Percentiles rank a stretch among this genome's conserved stretches.
Conservation (phyloP, 2,329 filamentous ascomycete genomes). For the Basipetospora chlamydospora region DNA sequence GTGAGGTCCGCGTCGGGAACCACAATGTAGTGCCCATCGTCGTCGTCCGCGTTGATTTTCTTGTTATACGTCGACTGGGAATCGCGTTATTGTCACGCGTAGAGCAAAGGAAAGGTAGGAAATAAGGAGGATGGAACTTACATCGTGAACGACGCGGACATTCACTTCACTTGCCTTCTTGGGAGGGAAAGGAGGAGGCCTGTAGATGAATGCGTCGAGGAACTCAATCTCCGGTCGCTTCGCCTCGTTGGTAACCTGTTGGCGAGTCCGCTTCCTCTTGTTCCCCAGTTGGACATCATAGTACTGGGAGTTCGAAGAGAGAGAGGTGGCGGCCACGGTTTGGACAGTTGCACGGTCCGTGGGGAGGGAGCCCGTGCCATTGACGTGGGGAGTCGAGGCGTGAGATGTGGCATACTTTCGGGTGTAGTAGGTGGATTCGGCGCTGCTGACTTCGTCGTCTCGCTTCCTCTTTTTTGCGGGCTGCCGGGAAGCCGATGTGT, state of each 20-base stretch:
- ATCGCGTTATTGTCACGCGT: no score
- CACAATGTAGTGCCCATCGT: constrained; percentile 95
- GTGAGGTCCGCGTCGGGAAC: constrained; percentile 75
- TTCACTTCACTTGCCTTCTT: constrained; percentile 76
- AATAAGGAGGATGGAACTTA: constrained; percentile 34
- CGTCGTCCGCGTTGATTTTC: constrained; percentile 74
- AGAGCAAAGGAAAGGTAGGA: not conserved
- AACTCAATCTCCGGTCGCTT: constrained; percentile 62
- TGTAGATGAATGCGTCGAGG: no score
- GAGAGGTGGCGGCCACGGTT: constrained; percentile 79
- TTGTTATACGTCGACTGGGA: constrained; percentile 21
- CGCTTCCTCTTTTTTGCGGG: constrained; percentile 63
- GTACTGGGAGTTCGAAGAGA: constrained; percentile 46
- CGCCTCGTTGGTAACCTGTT: constrained; percentile 68
- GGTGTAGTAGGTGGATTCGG: constrained; percentile 60
- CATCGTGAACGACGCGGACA: constrained; percentile 47
- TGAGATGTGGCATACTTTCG: constrained; percentile 53
- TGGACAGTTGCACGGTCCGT: constrained; percentile 72
- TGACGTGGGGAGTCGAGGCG: constrained; percentile 56
- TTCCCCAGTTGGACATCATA: constrained; percentile 56
- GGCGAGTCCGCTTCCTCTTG: constrained; percentile 78
- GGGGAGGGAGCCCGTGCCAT: constrained; percentile 54
- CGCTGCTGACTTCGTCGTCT: constrained; percentile 34
- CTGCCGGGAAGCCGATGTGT: constrained; percentile 23
- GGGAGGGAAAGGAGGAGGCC: no score